Base-by-base conservation (phyloP, 139 green algal species). In the Micractinium sp. region DNA sequence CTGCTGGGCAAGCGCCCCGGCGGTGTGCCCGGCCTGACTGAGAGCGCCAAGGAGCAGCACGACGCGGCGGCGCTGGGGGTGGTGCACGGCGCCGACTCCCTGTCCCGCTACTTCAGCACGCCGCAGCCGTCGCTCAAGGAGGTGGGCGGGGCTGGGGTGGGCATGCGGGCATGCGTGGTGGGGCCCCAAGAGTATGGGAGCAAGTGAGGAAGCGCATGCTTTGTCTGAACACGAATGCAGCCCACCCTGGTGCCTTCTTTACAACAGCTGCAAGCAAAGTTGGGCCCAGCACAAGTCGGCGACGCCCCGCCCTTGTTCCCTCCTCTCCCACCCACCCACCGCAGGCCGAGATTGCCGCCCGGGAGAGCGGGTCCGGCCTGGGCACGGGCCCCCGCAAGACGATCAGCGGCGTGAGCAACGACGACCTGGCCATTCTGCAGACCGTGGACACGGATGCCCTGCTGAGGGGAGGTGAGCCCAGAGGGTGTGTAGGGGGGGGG, bases 391-490 rank as follows among this genome's bases (percentile, higher is more conserved):
- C 31, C 9, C 85, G 74, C 85, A 89, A 84, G 74, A 89, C 74
- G 19, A 27, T 71, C 56, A 91, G 82, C 60, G 87, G 87, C 27
- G 31, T 93, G 41, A 93, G 81, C 87, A 87, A 71, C 33, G 90
- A 93, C n/a, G 90, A 93, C 83, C 63, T 93, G 74, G 87, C 85
- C 27, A 39, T 93, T 0, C 87, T 93, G 82, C 69, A 84, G 7
- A 88, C 53, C 73, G 56, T 88, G 60, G 66, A 82, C n/a, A 41
- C 88, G 27, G 86, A 91, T n/a, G 69, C 31, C 31, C n/a, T 87
- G 80, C 33, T 77, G 35, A 35, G 35, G 35, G 16, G 33, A 19
- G 83, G 78, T 66, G 75, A 29, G 63, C 69, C 3, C 18, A n/a
- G n/a, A n/a, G n/a, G n/a, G n/a, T n/a, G n/a, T n/a, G n/a, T n/a